These are phyloP conservation scores for Avicennia marina DNA, from an alignment of 257 asterid species.

Conservation along the genomic window DNA sequence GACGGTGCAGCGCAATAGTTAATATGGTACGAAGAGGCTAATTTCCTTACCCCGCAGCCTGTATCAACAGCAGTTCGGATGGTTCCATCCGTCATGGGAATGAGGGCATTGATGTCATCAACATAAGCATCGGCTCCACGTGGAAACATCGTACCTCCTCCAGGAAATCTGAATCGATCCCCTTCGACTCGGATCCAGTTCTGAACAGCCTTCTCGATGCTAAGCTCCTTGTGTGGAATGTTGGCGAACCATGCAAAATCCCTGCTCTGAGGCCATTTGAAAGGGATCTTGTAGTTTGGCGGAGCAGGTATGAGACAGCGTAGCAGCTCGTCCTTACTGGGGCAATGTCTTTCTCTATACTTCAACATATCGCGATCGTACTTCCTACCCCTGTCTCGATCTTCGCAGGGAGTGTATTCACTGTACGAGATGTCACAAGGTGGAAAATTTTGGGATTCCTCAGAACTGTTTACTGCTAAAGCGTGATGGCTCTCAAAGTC, in stretches of 20 bases:
- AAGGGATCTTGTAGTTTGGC: slow-evolving; percentile 69
- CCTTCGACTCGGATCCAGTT: slow-evolving; percentile 93
- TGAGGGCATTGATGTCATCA: slow-evolving; percentile 62
- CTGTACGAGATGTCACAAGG: slow-evolving; percentile 51
- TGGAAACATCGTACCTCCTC: slow-evolving; percentile 93
- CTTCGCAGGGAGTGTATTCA: slow-evolving; percentile 88
- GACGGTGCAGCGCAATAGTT: no score
- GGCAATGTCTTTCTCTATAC: slow-evolving; percentile 92
- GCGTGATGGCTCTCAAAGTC: slow-evolving; percentile 88
- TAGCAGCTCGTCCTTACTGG: slow-evolving; percentile 61
- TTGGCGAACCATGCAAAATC: slow-evolving; percentile 82
- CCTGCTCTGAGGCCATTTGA: slow-evolving; percentile 93
- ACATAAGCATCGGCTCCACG: slow-evolving; percentile 90
- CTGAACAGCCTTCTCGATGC: slow-evolving; percentile 87
- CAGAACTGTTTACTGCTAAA: slow-evolving; percentile 42
- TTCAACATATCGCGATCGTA: slow-evolving; percentile 63
- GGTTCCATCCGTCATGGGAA: slow-evolving; percentile 61
- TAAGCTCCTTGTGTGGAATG: slow-evolving; percentile 87
- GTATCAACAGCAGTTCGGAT: slow-evolving; percentile 88
- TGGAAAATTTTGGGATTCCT: slow-evolving; percentile 37
- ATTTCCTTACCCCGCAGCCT: slow-evolving; percentile 77
- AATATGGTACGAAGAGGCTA: not conserved
- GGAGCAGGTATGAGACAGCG: slow-evolving; percentile 91
- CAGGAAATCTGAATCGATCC: slow-evolving; percentile 80
- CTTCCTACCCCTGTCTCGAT: slow-evolving; percentile 51